Evolutionary conservation across 257 asterid species (phyloP), one percentile per base, ranked within the genome.

Genomic region (Avicennia marina): DNA sequence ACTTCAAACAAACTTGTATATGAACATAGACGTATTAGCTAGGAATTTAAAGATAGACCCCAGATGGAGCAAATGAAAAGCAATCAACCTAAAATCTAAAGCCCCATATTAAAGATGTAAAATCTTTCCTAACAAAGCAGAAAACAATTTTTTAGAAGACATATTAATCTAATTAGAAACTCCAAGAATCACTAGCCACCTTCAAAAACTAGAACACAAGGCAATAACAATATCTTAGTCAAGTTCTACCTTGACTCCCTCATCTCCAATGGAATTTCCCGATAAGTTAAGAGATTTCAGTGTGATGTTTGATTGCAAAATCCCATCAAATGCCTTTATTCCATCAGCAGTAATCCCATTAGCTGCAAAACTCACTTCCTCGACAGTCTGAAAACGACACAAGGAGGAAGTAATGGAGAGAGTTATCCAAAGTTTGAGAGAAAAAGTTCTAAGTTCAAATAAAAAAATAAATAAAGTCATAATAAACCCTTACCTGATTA

Each of bases 191-290:
- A 39, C 20, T 62, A 49, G 47, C 42, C 27, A 19, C 27, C 17
- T 34, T 40, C 27, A 53, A n/a, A 15, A 22, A 33, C 13, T 50
- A 32, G 11, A 61, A 39, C 21, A 50, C 22, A 56, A 2, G 56
- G 27, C 26, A 15, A 40, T 16, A 65, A 22, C 56, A 36, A 16
- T 25, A 70, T 56, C 38, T 68, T 38, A 68, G 26, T 21, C 20
- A 38, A 55, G 54, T 43, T 44, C 55, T 72, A 93, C 99, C 89
- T 89, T 89, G 66, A 86, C 87, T 55, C 99, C 99, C 74, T 86
- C 97, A 77, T 93, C 97, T 36, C 99, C 98, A 60, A 93, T 80
- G 49, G 83, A 69, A 78, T 93, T 93, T 71, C 99, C 96, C n/a
- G 99, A 89, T 31, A 93, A 76, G 75, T 89, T 76, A 51, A 93